A percentile compares a stretch with the other conserved stretches of the same genome.
phyloP scores from a whole-genome alignment of 768 basidiomycete genomes.

The Tricholoma hemisulphureum region DNA sequence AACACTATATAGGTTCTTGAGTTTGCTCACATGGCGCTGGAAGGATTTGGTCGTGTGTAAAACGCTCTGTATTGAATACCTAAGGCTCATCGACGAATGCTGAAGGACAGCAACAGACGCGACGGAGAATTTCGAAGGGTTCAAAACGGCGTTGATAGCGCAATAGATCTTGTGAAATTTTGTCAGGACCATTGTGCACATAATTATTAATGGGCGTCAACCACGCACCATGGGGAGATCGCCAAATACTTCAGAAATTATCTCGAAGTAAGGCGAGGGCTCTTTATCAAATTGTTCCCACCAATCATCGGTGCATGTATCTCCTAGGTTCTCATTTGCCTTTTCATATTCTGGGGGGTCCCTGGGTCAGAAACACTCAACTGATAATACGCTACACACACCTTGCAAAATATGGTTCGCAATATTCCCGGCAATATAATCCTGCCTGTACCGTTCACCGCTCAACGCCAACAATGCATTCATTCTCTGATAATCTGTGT shows the following conservation, averaged over 20 bases:
- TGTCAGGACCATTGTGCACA: not conserved
- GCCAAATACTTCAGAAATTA: conserved; percentile 18
- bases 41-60: conserved; percentile 19
- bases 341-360: conserved; percentile 31
- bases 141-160: conserved; percentile 29
- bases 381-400: conserved; percentile 7
- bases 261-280: conserved; percentile 11
- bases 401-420: conserved; percentile 30
- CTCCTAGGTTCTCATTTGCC: conserved; percentile 21
- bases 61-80: conserved; percentile 22
- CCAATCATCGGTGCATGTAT: conserved; percentile 21
- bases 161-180: conserved; percentile 34
- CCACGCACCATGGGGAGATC: conserved; percentile 35
- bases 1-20: conserved; percentile 34
- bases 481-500: conserved; percentile 29
- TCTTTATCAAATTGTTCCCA: conserved; percentile 13
- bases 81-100: conserved; percentile 31
- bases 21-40: conserved; percentile 21
- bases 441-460: conserved; percentile 29
- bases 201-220: not conserved
- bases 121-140: conserved; percentile 36
- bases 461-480: conserved; percentile 30
- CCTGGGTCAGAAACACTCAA: not conserved
- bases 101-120: conserved; percentile 41
- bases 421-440: conserved; percentile 38